These are phyloP conservation scores for Hirschfeldia incana DNA, from an alignment of 345 rosid species.

Conservation along the genomic window DNA sequence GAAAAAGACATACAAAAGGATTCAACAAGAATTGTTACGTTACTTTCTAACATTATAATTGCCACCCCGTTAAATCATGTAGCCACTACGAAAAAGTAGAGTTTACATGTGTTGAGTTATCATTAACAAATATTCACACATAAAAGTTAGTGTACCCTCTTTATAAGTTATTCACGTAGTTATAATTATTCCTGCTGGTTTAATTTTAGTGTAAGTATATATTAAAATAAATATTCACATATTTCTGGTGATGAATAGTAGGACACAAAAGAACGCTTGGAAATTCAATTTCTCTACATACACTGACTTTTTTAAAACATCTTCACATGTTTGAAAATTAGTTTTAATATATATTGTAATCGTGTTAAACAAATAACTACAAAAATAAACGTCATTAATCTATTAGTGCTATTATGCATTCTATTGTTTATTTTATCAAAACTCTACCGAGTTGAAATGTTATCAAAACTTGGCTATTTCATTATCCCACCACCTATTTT, in stretches of 20 bases:
- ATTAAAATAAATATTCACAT: neutral
- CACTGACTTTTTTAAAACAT: no score
- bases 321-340: neutral
- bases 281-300: no score
- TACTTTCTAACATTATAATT: conserved; percentile 30
- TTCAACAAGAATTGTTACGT: conserved; percentile 21
- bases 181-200: no score
- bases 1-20: conserved; percentile 8
- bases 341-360: neutral
- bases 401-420: neutral
- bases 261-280: neutral
- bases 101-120: conserved; percentile 13
- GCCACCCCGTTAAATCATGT: conserved; percentile 17
- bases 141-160: conserved; percentile 9
- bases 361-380: no score
- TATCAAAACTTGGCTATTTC: neutral
- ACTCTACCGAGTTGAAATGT: neutral
- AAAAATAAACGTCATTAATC: neutral
- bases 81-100: conserved; percentile 12
- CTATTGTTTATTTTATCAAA: neutral
- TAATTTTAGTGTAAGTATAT: no score
- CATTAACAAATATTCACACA: neutral
- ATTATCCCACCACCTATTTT: neutral
- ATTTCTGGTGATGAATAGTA: neutral
- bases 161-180: neutral